Conservation (phyloP, 208 protist genomes). For the Leishmania major region DNA sequence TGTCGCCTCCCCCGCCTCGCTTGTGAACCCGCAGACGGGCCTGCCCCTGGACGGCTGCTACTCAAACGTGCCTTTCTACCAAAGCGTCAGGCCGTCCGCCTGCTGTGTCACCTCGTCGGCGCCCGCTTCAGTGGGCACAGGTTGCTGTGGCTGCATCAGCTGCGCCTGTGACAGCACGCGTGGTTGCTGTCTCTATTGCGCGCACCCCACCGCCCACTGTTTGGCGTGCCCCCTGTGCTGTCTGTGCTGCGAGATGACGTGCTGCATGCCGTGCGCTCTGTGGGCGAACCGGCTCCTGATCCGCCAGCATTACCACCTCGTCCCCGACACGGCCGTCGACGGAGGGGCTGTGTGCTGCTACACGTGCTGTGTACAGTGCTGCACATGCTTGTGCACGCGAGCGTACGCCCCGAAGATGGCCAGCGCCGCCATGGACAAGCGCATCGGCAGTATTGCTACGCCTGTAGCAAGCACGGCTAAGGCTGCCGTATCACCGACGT, state of each 20-base stretch:
- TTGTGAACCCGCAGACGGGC: slow-evolving; percentile 29
- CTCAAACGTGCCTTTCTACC: slow-evolving; percentile 7
- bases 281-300: slow-evolving; percentile 53
- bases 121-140: background rate
- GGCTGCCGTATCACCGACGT: background rate
- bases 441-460: background rate
- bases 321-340: slow-evolving; percentile 34
- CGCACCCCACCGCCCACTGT: slow-evolving; percentile 37
- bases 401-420: background rate
- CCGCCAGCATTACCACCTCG: slow-evolving; percentile 52
- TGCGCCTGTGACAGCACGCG: slow-evolving; percentile 15
- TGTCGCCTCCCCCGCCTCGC: slow-evolving; percentile 23
- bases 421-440: background rate
- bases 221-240: slow-evolving; percentile 37
- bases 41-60: slow-evolving; percentile 50
- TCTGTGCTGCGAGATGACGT: slow-evolving; percentile 47
- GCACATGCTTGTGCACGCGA: slow-evolving; percentile 14
- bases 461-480: background rate
- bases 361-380: slow-evolving; percentile 32
- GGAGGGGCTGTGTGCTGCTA: slow-evolving; percentile 34
- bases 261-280: slow-evolving; percentile 50
- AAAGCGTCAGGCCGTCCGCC: background rate
- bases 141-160: slow-evolving; percentile 35
- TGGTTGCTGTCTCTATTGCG: slow-evolving; percentile 35
- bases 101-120: background rate